Base-by-base conservation (phyloP, 2,329 filamentous ascomycete genomes). In the Rutstroemia sp. region DNA sequence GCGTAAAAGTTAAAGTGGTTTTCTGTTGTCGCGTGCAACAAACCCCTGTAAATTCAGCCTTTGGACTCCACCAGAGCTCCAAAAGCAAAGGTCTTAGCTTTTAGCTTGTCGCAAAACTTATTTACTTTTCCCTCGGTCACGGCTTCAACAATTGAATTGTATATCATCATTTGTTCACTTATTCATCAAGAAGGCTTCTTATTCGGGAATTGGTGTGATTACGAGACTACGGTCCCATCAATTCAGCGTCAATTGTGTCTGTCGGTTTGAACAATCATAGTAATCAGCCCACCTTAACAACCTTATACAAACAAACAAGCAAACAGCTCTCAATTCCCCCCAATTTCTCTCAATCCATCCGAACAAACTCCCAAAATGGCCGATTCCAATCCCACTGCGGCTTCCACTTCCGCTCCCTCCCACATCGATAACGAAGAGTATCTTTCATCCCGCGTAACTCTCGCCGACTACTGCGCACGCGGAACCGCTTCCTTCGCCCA, bases 401-500 rank as follows among this genome's bases (percentile, higher is more conserved):
- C 30, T 34, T 10, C 30, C 10, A 12, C 30, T 34, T 34, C 25
- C 6, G 38, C 46, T 5, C 21, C 21, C n/a, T 38, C 39, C 46
- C 3, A 14, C 60, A 56, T 58, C 62, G 6, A 51, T 57, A 40
- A 59, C 46, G 64, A 69, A 52, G 60, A 58, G 23, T 65, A 60
- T 59, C 68, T 68, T 52, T 68, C 67, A 3, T 61, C 61, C 67
- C 83, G 78, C 69, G 82, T 87, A 58, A 85, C 84, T 40, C 80
- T 95, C 47, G 83, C 86, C 60, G 87, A 95, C 69, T 79, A 96
- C 62, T 86, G 63, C 67, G 87, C 88, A 59, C 87, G 87, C 69
- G 94, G 89, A 42, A 86, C 88, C 19, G 84, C 90, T 17, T 84
- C 95, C 65, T 97, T 95, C 74, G 86, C 87, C 21, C 86, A 92